Conservation (phyloP, 2,329 filamentous ascomycete genomes). For the Colletotrichum horii region DNA sequence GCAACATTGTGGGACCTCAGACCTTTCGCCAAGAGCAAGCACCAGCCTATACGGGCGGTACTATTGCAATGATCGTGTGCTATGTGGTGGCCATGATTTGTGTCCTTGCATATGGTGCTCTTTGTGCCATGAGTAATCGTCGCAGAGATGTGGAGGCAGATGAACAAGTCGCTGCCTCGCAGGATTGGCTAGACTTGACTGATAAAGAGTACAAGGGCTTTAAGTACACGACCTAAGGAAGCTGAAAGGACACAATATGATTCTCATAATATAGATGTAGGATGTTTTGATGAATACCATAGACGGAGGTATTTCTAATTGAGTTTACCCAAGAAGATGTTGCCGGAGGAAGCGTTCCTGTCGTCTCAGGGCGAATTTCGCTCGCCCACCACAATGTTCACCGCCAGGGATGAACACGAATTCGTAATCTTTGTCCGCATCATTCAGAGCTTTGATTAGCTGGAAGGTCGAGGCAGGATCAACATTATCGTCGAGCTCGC, state of each 20-base stretch:
- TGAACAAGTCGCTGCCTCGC: neutral
- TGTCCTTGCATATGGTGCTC: neutral
- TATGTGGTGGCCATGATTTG: neutral
- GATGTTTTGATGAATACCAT: neutral
- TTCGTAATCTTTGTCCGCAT: slow-evolving; percentile 32
- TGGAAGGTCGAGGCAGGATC: slow-evolving; percentile 34
- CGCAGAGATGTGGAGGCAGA: neutral
- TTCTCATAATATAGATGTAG: neutral
- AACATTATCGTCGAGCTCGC: slow-evolving; percentile 32
- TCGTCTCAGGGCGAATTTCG: neutral
- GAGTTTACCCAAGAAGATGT: neutral
- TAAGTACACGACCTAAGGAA: neutral
- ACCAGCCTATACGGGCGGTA: neutral
- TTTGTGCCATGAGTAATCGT: neutral
- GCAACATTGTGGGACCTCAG: neutral
- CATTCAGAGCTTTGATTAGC: slow-evolving; percentile 29
- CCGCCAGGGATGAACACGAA: slow-evolving; percentile 30
- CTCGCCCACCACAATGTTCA: neutral
- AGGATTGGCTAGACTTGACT: neutral
- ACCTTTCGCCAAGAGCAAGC: neutral
- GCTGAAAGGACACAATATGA: neutral
- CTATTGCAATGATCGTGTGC: neutral
- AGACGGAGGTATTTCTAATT: neutral
- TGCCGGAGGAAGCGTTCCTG: neutral
- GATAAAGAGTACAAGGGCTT: neutral